Evolutionary conservation across 2,329 filamentous ascomycete species (phyloP), one percentile per base, ranked within the genome.

Genomic region (Pseudogymnoascus sp.): DNA sequence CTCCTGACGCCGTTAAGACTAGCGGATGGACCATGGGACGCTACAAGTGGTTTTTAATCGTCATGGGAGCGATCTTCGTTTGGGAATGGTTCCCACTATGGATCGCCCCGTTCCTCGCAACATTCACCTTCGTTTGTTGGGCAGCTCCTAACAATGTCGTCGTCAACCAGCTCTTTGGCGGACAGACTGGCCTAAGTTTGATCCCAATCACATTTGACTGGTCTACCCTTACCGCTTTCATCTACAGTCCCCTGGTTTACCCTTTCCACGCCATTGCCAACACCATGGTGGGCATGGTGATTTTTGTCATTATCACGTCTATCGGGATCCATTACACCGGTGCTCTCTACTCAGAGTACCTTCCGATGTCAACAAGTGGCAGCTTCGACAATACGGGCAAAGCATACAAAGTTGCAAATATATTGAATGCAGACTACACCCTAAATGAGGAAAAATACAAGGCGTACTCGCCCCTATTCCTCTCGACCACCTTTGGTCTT

Each of bases 151-250:
- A 89, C 62, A 89, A 82, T 64, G 77, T 83, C 0, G 75, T 89
- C 5, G 74, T 91, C 46, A 91, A 90, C 66, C 87, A 91, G 72
- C 72, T 91, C 1, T 91, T 90, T 68, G 88, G 88, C 2, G 86
- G 86, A 1, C 80, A 79, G 59, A 88, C 84, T 0, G 88, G 88
- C 0, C 66, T 90, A 6, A 88, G 85, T 0, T 70, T 90, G 34
- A 73, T 90, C 3, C 88, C 88, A 1, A 83, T 90, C 38, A 90
- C 87, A 0, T 89, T 90, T 69, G 88, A 90, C 77, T 90, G 88
- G 87, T 87, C 87, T 4, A 87, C 89, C 69, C 81, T 89, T 60
- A 80, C 85, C 2, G 88, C 87, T 56, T 91, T 84, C 65, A 78
- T 88, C 61, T 83, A 84, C 31, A 88, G 85, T 8, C 88, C 88